A percentile compares a stretch with the other conserved stretches of the same genome.
phyloP scores from a whole-genome alignment of 2,329 filamentous ascomycete genomes.

The Fusarium fujikuroi region DNA sequence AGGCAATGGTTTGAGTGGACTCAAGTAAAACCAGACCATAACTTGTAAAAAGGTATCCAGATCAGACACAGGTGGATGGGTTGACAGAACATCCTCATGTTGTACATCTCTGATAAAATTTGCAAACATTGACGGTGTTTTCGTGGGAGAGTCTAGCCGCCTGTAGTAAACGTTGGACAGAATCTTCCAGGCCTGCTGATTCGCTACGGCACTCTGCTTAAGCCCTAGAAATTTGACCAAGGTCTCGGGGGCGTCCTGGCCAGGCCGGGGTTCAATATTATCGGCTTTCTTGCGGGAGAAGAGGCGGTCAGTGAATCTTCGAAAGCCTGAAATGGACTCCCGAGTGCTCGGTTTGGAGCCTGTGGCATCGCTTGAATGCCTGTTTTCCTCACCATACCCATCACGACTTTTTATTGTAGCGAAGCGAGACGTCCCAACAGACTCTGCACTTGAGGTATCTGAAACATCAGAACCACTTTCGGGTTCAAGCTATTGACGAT shows the following conservation, averaged over 20 bases:
- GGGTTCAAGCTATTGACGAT: fast-evolving
- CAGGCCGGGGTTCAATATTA: too few species aligned
- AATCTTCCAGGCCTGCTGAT: not conserved
- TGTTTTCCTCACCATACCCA: too few species aligned
- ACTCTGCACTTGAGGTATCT: too few species aligned
- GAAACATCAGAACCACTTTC: too few species aligned
- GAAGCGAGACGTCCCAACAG: too few species aligned
- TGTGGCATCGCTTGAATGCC: too few species aligned
- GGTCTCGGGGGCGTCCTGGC: too few species aligned
- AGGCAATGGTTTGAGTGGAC: fast-evolving
- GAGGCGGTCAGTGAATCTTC: not conserved
- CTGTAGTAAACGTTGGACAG: fast-evolving
- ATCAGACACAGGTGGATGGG: fast-evolving
- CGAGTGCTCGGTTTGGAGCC: not conserved
- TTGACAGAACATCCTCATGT: fast-evolving
- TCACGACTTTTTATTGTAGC: fast-evolving
- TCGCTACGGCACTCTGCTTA: fast-evolving
- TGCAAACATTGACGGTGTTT: not conserved
- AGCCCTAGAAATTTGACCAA: fast-evolving
- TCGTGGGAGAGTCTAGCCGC: fast-evolving
- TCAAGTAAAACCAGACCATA: fast-evolving
- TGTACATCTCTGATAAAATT: not conserved
- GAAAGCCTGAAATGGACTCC: fast-evolving
- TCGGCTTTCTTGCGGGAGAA: not conserved
- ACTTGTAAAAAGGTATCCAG: fast-evolving